Evolutionary conservation across 805 yeast species (phyloP), one percentile per base, ranked within the genome.

Genomic region (Saccharomycopsis fermentans): DNA sequence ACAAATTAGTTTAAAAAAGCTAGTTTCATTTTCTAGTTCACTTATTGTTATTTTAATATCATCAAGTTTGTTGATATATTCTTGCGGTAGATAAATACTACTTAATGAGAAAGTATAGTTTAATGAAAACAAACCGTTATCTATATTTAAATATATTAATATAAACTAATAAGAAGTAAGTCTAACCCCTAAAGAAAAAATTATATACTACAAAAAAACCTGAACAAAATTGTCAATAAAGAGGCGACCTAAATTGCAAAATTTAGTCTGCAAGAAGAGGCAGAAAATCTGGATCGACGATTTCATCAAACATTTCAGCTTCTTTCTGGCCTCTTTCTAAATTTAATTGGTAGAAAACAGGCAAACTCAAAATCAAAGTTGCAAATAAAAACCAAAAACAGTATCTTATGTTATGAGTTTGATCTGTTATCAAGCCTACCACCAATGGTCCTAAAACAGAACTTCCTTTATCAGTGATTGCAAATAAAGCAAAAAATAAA

Each of bases 381-480:
- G 70, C 68, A 55, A 84, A 75, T 58, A 87, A 67, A 58, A 87
- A 76, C 74, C 81, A 85, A 67, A 87, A 87, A 14, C 90, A 80
- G 66, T 84, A 82, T 53, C 94, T 74, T 56, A 87, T 84, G 60
- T 86, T 83, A 67, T 87, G 92, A 0, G 90, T 84, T 59, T 71
- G 72, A 70, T 87, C 90, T 3, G 87, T 83, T 55, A 87, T 78
- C 60, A 86, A 59, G 0, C 90, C 94, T n/a, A 87, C 81, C 21
- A 86, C 64, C 4, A 83, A 70, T 0, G 95, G 94, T 0, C 95
- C 94, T 32, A 87, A 63, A 3, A 87, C 80, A 0, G 89, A 82
- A 4, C 89, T 83, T 2, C 94, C 92, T 66, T 87, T 87, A 69
- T 87, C 94, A 1, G 95, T 87, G 43, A 87, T 82, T 47, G 87